A percentile compares a stretch with the other conserved stretches of the same genome.
These are phyloP conservation scores for Aspergillus amoenus DNA, from an alignment of 2,329 filamentous ascomycete species.

Conservation along the genomic window DNA sequence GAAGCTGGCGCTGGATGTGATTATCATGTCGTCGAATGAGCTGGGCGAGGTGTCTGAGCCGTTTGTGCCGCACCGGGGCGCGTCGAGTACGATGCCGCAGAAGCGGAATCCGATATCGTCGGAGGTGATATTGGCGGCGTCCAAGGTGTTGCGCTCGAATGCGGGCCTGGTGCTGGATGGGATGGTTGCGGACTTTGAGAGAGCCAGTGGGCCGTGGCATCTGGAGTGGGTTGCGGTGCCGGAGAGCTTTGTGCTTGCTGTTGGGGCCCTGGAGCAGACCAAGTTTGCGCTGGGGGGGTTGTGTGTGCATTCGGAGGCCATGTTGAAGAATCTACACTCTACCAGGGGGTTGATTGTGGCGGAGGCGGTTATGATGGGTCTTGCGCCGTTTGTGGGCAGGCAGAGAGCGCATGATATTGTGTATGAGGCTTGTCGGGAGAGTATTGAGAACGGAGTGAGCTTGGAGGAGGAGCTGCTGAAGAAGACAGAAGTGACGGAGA, in stretches of 20 bases:
- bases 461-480: slow-evolving; percentile 46
- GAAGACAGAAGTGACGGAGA: slow-evolving; percentile 42
- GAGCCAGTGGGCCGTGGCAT: slow-evolving; percentile 60
- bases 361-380: slow-evolving; percentile 62
- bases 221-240: slow-evolving; percentile 59
- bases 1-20: slow-evolving; percentile 57
- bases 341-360: slow-evolving; percentile 56
- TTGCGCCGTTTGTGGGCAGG: slow-evolving; percentile 54
- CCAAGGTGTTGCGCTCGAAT: slow-evolving; percentile 54
- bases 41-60: slow-evolving; percentile 56
- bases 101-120: slow-evolving; percentile 61
- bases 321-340: slow-evolving; percentile 53
- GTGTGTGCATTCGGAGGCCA: slow-evolving; percentile 50
- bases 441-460: slow-evolving; percentile 46
- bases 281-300: slow-evolving; percentile 55
- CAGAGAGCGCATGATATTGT: slow-evolving; percentile 57
- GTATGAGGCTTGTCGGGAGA: slow-evolving; percentile 54
- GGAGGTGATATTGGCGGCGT: slow-evolving; percentile 56
- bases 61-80: slow-evolving; percentile 55
- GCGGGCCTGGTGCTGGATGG: slow-evolving; percentile 54
- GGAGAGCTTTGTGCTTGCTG: slow-evolving; percentile 53
- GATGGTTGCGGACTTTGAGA: slow-evolving; percentile 60
- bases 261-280: slow-evolving; percentile 55
- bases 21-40: slow-evolving; percentile 60
- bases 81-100: slow-evolving; percentile 59